Conservation (phyloP, 2,329 filamentous ascomycete species). For the Colletotrichum spinosum region DNA sequence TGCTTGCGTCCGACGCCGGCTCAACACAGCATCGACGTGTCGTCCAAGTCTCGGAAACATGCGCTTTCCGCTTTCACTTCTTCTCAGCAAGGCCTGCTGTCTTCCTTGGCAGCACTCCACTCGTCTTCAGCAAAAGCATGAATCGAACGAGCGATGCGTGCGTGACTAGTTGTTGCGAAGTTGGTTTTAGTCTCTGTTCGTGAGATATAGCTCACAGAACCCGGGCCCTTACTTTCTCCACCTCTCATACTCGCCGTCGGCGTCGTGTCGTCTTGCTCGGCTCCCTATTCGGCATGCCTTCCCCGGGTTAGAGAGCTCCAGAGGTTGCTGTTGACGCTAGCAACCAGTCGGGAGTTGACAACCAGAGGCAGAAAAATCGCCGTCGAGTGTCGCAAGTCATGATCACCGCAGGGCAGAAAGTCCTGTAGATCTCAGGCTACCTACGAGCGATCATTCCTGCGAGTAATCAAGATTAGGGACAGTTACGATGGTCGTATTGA, state of each 20-base stretch:
- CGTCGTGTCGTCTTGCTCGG: conserved; percentile 18
- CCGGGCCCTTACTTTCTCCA: conserved; percentile 29
- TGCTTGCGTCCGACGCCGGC: background rate
- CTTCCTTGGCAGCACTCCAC: conserved; percentile 23
- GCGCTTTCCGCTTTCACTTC: background rate
- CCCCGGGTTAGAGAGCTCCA: conserved; percentile 27
- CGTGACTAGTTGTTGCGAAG: conserved; percentile 18
- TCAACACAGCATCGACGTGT: conserved; percentile 1
- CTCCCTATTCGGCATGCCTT: conserved; percentile 21
- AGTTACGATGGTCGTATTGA: conserved; percentile 19
- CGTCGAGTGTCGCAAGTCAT: background rate
- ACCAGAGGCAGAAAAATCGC: conserved; percentile 4
- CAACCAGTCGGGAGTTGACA: conserved; percentile 1
- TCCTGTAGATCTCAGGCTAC: conserved; percentile 14
- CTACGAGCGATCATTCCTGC: conserved; percentile 5
- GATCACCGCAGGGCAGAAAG: background rate
- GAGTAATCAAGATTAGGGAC: background rate
- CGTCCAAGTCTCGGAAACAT: conserved; percentile 5
- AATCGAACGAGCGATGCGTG: conserved; percentile 11
- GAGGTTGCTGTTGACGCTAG: background rate
- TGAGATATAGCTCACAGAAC: conserved; percentile 27
- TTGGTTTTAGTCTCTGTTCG: conserved; percentile 10
- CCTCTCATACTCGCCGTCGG: conserved; percentile 13
- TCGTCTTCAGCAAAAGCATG: conserved; percentile 23
- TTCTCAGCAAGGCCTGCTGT: conserved; percentile 1